Evolutionary conservation across 768 basidiomycete species (phyloP), one percentile per base, ranked within the genome.

Genomic region (Dendrothele bispora): DNA sequence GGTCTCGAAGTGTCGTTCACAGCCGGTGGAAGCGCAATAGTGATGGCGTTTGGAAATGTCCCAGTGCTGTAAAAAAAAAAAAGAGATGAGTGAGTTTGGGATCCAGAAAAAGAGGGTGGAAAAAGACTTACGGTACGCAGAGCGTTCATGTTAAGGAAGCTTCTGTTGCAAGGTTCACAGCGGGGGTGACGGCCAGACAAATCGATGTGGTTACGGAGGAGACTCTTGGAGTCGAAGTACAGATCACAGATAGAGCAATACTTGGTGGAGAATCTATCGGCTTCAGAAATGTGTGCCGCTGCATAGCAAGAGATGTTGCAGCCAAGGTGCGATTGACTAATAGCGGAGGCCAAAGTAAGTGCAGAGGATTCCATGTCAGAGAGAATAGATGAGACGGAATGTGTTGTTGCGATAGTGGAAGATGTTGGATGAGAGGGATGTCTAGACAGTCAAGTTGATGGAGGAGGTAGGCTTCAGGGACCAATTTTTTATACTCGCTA

Each of bases 211-310:
- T 48, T 47, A 6, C 61, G 55, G 15, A 67, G 64, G 17, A 63
- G 56, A 3, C 56, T 56, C 5, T 50, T 38, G 25, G 50, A 50
- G 37, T 58, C 55, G 54, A 67, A 67, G 51, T 69, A 66, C 27
- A 47, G 44, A 47, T 69, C 66, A 54, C 68, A 69, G 21, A 67
- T 53, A 26, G 65, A 58, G 57, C 68, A 69, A 57, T 69, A 67
- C 15, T 56, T n/a, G n/a, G n/a, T n/a, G n/a, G n/a, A n/a, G n/a
- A n/a, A n/a, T n/a, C n/a, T n/a, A n/a, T n/a, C n/a, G n/a, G n/a
- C n/a, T n/a, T n/a, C n/a, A n/a, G n/a, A n/a, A n/a, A n/a, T n/a
- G n/a, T n/a, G n/a, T n/a, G n/a, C n/a, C n/a, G n/a, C n/a, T n/a
- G n/a, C n/a, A n/a, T n/a, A n/a, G n/a, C n/a, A n/a, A n/a, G n/a